Evolutionary conservation across 208 protist genomes (phyloP).

Genomic region (Wallacemonas collosoma): DNA sequence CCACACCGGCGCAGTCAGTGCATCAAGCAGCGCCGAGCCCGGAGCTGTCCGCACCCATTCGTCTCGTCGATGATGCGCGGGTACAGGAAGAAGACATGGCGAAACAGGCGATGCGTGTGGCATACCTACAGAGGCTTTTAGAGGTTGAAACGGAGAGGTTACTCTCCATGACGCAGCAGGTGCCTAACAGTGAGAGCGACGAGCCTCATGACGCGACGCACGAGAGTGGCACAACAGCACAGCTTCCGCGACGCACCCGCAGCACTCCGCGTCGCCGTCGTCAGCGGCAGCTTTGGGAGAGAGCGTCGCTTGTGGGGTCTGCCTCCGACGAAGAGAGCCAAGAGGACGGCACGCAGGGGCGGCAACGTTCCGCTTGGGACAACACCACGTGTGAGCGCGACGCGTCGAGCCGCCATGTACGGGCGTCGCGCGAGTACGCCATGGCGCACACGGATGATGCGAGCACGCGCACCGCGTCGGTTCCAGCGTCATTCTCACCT

Average conservation of each 20-base stretch:
- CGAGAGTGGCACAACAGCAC: not conserved
- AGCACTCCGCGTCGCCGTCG: not conserved
- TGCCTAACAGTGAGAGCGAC: not conserved
- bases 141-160: slow-evolving; percentile 2
- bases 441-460: not conserved
- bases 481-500: not conserved
- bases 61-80: too few relatives aligned
- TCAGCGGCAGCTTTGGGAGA: slow-evolving; percentile 1
- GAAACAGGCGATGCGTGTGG: slow-evolving; percentile 11
- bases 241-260: not conserved
- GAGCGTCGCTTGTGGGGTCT: not conserved
- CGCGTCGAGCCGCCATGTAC: not conserved
- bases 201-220: not conserved
- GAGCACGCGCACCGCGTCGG: not conserved
- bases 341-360: not conserved
- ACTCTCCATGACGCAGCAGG: not conserved
- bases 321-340: not conserved
- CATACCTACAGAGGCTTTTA: slow-evolving; percentile 1
- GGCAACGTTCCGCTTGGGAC: too few relatives aligned
- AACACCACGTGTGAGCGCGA: too few relatives aligned
- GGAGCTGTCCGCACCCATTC: too few relatives aligned
- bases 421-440: not conserved
- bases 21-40: too few relatives aligned
- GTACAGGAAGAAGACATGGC: not conserved
- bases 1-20: too few relatives aligned